A percentile compares a stretch with the other conserved stretches of the same genome.
Conservation (phyloP, 1,139 yeast species). For the Zhuliangozyma parablackwelliae region DNA sequence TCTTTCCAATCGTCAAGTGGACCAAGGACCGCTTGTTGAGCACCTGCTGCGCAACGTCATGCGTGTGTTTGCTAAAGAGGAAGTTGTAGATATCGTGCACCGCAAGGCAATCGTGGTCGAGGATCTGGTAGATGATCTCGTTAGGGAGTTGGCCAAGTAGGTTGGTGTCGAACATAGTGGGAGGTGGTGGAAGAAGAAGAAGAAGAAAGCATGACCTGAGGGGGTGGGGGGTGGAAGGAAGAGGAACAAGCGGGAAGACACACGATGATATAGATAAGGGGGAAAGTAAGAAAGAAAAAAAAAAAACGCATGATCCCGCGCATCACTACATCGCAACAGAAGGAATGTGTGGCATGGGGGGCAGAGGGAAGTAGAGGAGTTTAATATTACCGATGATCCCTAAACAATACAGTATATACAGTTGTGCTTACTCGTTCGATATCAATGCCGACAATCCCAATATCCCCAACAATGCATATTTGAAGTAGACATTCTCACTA, state of each 20-base stretch:
- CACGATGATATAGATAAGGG: too few species aligned
- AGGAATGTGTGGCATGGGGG: too few species aligned
- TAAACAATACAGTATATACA: too few species aligned
- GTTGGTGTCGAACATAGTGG: constrained; percentile 5
- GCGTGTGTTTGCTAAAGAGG: constrained; percentile 5
- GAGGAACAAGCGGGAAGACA: too few species aligned
- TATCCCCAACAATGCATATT: constrained; percentile 64
- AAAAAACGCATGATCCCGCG: too few species aligned
- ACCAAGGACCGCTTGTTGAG: constrained; percentile 6
- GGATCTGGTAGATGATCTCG: constrained; percentile 5
- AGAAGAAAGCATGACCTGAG: too few species aligned
- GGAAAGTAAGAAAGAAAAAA: too few species aligned
- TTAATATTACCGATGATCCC: too few species aligned
- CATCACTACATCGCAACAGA: too few species aligned
- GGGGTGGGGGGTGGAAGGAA: too few species aligned
- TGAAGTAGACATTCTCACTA: constrained; percentile 82
- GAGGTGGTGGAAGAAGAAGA: too few species aligned
- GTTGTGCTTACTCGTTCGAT: constrained; percentile 30
- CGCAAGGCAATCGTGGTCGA: constrained; percentile 5
- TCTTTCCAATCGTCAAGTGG: constrained; percentile 6
- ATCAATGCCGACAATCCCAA: constrained; percentile 58
- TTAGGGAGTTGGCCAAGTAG: constrained; percentile 5
- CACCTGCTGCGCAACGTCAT: constrained; percentile 6
- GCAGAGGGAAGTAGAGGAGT: too few species aligned
- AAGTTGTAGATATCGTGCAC: constrained; percentile 6